These are phyloP conservation scores for Furcasterigmium furcatum DNA, from an alignment of 2,329 filamentous ascomycete species.

Conservation along the genomic window DNA sequence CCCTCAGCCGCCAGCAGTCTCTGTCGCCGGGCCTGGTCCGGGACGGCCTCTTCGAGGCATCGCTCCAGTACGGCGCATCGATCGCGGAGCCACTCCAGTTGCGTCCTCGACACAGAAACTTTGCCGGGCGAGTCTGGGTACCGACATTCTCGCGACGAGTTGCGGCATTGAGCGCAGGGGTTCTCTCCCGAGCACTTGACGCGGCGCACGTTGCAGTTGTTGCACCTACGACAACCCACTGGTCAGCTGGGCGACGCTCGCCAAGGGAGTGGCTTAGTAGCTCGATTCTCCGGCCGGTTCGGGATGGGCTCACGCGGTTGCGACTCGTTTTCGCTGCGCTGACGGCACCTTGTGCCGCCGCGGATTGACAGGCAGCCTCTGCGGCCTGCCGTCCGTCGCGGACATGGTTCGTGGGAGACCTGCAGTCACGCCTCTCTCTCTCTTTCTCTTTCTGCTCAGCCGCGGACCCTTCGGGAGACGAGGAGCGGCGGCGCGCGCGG, in stretches of 20 bases:
- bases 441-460: not conserved
- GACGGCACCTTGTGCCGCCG: constrained; percentile 43
- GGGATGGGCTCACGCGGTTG: constrained; percentile 40
- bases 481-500: too few relatives aligned
- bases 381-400: constrained; percentile 10
- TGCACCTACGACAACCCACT: too few relatives aligned
- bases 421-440: too few relatives aligned
- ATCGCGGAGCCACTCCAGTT: constrained; percentile 36
- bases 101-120: constrained; percentile 34
- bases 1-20: constrained; percentile 27
- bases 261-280: not conserved
- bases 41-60: constrained; percentile 30
- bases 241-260: too few relatives aligned
- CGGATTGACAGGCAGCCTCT: constrained; percentile 46
- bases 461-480: not conserved
- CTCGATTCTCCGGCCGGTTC: not conserved
- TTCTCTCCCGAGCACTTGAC: constrained; percentile 48
- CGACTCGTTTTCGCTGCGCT: constrained; percentile 44
- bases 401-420: too few relatives aligned
- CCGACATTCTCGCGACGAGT: constrained; percentile 39
- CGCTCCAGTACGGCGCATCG: constrained; percentile 36
- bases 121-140: constrained; percentile 44
- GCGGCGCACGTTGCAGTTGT: constrained; percentile 48
- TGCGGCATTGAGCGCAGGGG: constrained; percentile 43
- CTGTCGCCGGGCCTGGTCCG: constrained; percentile 28